A percentile compares a stretch with the other conserved stretches of the same genome.
phyloP scores from a whole-genome alignment of 2,329 filamentous ascomycete genomes.

The Xylariaceae sp. region DNA sequence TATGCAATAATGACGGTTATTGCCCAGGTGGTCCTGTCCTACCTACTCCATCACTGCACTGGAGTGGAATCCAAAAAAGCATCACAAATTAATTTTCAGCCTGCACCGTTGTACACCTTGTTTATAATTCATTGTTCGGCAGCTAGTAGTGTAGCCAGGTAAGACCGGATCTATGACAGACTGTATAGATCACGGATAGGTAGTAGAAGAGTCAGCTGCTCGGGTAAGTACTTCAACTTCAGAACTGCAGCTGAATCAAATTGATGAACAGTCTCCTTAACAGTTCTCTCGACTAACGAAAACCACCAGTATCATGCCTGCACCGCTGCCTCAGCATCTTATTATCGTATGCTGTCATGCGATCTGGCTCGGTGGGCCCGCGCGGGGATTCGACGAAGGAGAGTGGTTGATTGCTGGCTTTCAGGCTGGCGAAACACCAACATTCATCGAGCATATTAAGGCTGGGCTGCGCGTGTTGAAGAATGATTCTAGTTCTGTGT shows the following conservation, averaged over 20 bases:
- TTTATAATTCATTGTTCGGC: too few species aligned
- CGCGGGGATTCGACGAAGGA: constrained; percentile 48
- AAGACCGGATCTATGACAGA: too few species aligned
- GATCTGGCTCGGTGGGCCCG: constrained; percentile 63
- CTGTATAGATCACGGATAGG: too few species aligned
- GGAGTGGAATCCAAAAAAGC: too few species aligned
- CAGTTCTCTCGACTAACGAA: neutral
- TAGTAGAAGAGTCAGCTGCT: too few species aligned
- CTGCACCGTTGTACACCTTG: too few species aligned
- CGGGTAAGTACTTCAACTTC: neutral
- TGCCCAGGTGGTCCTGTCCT: neutral
- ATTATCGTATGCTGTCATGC: constrained; percentile 82
- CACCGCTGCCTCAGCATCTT: constrained; percentile 44
- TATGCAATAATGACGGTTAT: constrained; percentile 1
- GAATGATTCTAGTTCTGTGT: constrained; percentile 43
- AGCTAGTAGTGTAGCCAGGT: too few species aligned
- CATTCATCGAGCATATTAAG: constrained; percentile 72
- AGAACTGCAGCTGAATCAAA: too few species aligned
- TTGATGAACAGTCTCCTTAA: too few species aligned
- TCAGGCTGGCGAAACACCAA: constrained; percentile 71
- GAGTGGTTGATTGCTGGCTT: constrained; percentile 75
- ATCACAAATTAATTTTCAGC: too few species aligned
- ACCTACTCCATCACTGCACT: neutral
- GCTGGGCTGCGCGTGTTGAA: constrained; percentile 55
- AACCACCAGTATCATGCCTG: constrained; percentile 2